These are phyloP conservation scores for Trametes gibbosa DNA, from an alignment of 768 basidiomycete genomes.

Conservation along the genomic window DNA sequence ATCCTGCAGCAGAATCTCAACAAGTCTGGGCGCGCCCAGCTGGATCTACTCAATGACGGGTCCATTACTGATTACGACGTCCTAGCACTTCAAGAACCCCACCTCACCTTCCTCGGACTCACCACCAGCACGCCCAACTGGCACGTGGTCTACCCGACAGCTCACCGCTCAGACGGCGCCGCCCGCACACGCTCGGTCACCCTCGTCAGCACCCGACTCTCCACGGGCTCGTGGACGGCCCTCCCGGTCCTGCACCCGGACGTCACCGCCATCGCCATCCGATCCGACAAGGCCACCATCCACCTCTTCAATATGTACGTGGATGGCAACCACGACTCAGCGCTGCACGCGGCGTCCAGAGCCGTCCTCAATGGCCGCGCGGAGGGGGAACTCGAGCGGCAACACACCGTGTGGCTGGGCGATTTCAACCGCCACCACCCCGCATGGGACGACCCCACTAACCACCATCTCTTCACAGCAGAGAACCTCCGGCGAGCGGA, in stretches of 20 bases:
- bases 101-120: slow-evolving; percentile 24
- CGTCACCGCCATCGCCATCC: slow-evolving; percentile 30
- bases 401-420: slow-evolving; percentile 33
- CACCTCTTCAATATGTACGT: slow-evolving; percentile 41
- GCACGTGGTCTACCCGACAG: slow-evolving; percentile 27
- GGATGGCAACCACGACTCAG: slow-evolving; percentile 28
- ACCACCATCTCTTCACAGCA: slow-evolving; percentile 36
- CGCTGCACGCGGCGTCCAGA: slow-evolving; percentile 9
- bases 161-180: slow-evolving; percentile 6
- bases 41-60: neutral
- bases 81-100: slow-evolving; percentile 28
- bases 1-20: neutral
- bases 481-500: slow-evolving; percentile 23
- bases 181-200: slow-evolving; percentile 5
- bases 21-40: neutral
- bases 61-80: neutral
- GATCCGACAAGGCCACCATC: slow-evolving; percentile 16
- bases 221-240: slow-evolving; percentile 13
- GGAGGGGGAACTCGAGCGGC: neutral
- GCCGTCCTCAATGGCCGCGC: neutral
- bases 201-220: slow-evolving; percentile 10
- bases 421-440: slow-evolving; percentile 19
- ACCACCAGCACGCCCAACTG: slow-evolving; percentile 19
- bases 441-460: slow-evolving; percentile 35
- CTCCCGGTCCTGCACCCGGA: slow-evolving; percentile 20